phyloP scores from a whole-genome alignment of 768 basidiomycete species.

The Pisolithus microcarpus region DNA sequence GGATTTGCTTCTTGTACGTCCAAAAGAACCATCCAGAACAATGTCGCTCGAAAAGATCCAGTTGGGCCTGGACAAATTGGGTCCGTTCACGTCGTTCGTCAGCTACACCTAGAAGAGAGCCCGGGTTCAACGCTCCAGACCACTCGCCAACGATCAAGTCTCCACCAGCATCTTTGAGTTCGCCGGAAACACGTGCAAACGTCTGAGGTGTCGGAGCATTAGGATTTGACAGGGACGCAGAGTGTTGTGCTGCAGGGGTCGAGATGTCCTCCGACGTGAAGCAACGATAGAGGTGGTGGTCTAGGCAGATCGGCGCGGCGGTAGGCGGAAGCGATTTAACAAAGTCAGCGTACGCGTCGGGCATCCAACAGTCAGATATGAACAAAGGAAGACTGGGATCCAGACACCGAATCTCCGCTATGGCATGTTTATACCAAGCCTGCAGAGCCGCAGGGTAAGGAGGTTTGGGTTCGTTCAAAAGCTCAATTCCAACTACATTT shows the following conservation, averaged over 20 bases:
- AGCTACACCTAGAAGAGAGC: conserved; percentile 43
- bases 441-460: conserved; percentile 43
- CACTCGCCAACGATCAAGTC: conserved; percentile 70
- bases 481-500: conserved; percentile 50
- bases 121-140: conserved; percentile 67
- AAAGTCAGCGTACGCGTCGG: conserved; percentile 55
- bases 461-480: conserved; percentile 56
- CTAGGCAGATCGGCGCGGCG: conserved; percentile 49
- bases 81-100: conserved; percentile 37
- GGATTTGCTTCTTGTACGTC: conserved; percentile 68
- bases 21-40: conserved; percentile 81
- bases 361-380: conserved; percentile 70
- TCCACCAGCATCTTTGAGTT: conserved; percentile 36
- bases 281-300: conserved; percentile 82
- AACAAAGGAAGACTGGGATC: conserved; percentile 60
- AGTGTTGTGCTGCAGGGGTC: conserved; percentile 50
- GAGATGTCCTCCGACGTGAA: conserved; percentile 55
- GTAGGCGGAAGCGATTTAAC: conserved; percentile 29
- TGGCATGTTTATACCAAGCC: conserved; percentile 56
- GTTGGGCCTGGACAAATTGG: conserved; percentile 54
- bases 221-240: conserved; percentile 37
- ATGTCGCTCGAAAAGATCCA: conserved; percentile 52
- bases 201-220: conserved; percentile 33
- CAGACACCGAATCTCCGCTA: conserved; percentile 44
- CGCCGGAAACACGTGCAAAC: conserved; percentile 32